Conservation (phyloP, 345 rosid genomes). For the Hirschfeldia incana region DNA sequence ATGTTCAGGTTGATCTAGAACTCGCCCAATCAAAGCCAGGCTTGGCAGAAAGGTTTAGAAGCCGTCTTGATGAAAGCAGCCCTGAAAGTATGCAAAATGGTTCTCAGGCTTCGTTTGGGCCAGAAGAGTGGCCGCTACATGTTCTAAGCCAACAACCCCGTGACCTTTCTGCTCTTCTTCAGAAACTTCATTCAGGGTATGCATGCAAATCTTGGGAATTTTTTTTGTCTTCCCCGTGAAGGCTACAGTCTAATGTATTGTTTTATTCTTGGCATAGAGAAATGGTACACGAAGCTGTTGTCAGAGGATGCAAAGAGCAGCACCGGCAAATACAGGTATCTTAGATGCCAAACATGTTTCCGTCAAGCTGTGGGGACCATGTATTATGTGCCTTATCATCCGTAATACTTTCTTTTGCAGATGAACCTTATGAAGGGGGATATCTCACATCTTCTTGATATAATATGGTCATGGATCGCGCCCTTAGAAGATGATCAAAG, state of each 20-base stretch:
- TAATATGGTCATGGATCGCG: slow-evolving; percentile 96
- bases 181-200: slow-evolving; percentile 96
- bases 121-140: slow-evolving; percentile 90
- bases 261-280: slow-evolving; percentile 54
- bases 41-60: slow-evolving; percentile 62
- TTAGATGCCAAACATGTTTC: slow-evolving; percentile 5
- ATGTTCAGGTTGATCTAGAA: slow-evolving; percentile 89
- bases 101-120: slow-evolving; percentile 53
- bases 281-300: slow-evolving; percentile 82
- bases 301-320: slow-evolving; percentile 91
- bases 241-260: slow-evolving; percentile 8
- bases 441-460: slow-evolving; percentile 82
- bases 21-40: slow-evolving; percentile 70
- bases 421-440: slow-evolving; percentile 95
- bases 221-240: neutral
- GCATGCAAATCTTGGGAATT: slow-evolving; percentile 6
- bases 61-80: slow-evolving; percentile 68
- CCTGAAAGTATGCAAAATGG: slow-evolving; percentile 53
- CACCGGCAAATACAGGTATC: slow-evolving; percentile 93
- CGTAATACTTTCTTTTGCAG: slow-evolving; percentile 48
- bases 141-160: slow-evolving; percentile 94
- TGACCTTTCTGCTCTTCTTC: slow-evolving; percentile 84
- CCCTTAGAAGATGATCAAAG: slow-evolving; percentile 84
- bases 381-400: slow-evolving; percentile 1
- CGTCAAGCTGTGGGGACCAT: slow-evolving; percentile 19